Conservation (phyloP, 2,329 filamentous ascomycete genomes). For the Annulohypoxylon truncatum region DNA sequence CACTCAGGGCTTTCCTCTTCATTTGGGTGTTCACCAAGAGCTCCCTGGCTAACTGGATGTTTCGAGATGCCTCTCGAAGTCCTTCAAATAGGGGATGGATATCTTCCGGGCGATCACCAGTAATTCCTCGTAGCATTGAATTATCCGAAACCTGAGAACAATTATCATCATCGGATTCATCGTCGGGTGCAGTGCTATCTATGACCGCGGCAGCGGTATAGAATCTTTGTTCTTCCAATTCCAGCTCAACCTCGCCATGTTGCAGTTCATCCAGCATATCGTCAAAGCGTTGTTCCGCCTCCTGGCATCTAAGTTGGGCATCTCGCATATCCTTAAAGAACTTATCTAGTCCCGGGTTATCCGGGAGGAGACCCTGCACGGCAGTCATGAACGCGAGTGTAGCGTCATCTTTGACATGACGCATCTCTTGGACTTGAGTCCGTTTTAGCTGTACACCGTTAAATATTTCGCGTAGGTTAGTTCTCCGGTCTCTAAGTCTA, state of each 20-base stretch:
- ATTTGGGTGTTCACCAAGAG: constrained; percentile 58
- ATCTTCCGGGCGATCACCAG: constrained; percentile 52
- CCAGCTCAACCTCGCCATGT: constrained; percentile 39
- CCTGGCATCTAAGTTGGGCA: constrained; percentile 37
- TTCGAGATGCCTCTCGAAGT: constrained; percentile 57
- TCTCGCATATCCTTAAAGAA: constrained; percentile 45
- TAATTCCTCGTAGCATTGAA: constrained; percentile 46
- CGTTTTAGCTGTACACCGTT: constrained; percentile 40
- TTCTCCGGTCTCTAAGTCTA: constrained; percentile 36
- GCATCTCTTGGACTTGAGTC: constrained; percentile 39
- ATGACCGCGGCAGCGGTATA: constrained; percentile 39
- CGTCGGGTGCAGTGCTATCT: constrained; percentile 24
- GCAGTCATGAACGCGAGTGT: constrained; percentile 45
- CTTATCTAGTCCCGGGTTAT: constrained; percentile 36
- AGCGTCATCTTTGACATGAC: constrained; percentile 43
- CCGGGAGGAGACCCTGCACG: constrained; percentile 41
- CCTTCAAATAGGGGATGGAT: constrained; percentile 61
- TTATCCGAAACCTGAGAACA: constrained; percentile 38
- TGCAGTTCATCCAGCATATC: constrained; percentile 47
- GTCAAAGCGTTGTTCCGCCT: constrained; percentile 47
- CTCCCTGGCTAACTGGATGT: constrained; percentile 61
- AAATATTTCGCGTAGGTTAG: constrained; percentile 38
- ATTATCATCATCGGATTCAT: constrained; percentile 33
- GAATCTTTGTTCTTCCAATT: constrained; percentile 45
- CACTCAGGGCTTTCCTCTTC: constrained; percentile 49